phyloP scores from a whole-genome alignment of 2,329 filamentous ascomycete genomes.

The Pseudogymnoascus sp. region DNA sequence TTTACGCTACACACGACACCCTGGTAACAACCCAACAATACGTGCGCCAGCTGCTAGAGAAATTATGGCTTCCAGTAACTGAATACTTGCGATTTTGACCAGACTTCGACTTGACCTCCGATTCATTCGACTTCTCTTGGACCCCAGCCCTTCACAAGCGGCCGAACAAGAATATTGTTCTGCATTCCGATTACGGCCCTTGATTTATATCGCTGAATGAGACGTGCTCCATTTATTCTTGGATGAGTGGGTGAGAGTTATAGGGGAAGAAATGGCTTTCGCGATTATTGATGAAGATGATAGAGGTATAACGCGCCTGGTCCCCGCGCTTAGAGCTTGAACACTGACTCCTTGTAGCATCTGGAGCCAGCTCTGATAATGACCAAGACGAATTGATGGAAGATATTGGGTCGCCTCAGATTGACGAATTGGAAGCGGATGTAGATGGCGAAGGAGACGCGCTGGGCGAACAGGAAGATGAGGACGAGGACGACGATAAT shows the following conservation, averaged over 20 bases:
- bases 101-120: background rate
- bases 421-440: slow-evolving; percentile 28
- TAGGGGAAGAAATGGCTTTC: slow-evolving; percentile 17
- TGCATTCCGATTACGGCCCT: background rate
- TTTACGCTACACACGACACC: background rate
- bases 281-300: slow-evolving; percentile 27
- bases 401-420: slow-evolving; percentile 29
- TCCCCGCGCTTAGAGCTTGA: background rate
- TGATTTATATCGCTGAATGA: background rate
- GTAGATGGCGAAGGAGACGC: slow-evolving; percentile 27
- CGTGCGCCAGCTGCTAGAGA: background rate
- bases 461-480: slow-evolving; percentile 27
- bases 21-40: background rate
- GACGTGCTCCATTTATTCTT: background rate
- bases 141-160: background rate
- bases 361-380: slow-evolving; percentile 40
- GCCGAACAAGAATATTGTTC: background rate
- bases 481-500: slow-evolving; percentile 28
- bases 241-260: background rate
- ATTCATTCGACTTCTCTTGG: background rate
- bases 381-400: slow-evolving; percentile 54
- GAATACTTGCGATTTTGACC: background rate
- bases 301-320: slow-evolving; percentile 18
- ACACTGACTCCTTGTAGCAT: slow-evolving; percentile 21
- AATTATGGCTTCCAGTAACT: background rate